Percentiles rank a stretch among this genome's conserved stretches.
Evolutionary conservation across 305 asterid genomes (phyloP).

Genomic region (Fraxinus sp.): DNA sequence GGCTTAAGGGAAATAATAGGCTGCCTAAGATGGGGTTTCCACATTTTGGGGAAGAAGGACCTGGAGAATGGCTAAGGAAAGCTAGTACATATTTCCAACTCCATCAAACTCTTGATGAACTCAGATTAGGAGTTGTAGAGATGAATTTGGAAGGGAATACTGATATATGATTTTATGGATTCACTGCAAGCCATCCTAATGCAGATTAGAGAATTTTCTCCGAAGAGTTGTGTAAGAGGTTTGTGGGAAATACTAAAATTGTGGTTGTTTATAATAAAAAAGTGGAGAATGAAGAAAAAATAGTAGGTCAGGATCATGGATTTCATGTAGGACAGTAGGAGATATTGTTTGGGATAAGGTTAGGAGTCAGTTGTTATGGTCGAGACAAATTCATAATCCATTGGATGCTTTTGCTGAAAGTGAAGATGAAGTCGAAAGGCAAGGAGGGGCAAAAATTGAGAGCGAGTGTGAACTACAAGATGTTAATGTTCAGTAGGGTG

Average conservation of each 20-base stretch:
- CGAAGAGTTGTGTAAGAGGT: too few relatives aligned
- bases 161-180: too few relatives aligned
- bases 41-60: too few relatives aligned
- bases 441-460: constrained; percentile 68
- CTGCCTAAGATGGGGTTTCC: too few relatives aligned
- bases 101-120: too few relatives aligned
- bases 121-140: too few relatives aligned
- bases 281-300: constrained; percentile 20
- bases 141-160: too few relatives aligned
- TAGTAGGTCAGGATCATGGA: constrained; percentile 13
- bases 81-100: too few relatives aligned
- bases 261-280: not conserved
- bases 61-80: too few relatives aligned
- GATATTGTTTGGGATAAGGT: constrained; percentile 65
- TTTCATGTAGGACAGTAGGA: constrained; percentile 49
- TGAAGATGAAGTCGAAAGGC: constrained; percentile 60
- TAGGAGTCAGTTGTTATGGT: constrained; percentile 52
- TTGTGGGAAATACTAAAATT: not conserved
- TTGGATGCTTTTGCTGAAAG: constrained; percentile 45
- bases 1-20: too few relatives aligned
- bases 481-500: constrained; percentile 48
- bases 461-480: constrained; percentile 67
- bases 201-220: too few relatives aligned
- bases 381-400: constrained; percentile 49
- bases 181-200: too few relatives aligned